Evolutionary conservation across 2,329 filamentous ascomycete species (phyloP), one percentile per base, ranked within the genome.

Genomic region (Paraphoma chrysanthemicola): DNA sequence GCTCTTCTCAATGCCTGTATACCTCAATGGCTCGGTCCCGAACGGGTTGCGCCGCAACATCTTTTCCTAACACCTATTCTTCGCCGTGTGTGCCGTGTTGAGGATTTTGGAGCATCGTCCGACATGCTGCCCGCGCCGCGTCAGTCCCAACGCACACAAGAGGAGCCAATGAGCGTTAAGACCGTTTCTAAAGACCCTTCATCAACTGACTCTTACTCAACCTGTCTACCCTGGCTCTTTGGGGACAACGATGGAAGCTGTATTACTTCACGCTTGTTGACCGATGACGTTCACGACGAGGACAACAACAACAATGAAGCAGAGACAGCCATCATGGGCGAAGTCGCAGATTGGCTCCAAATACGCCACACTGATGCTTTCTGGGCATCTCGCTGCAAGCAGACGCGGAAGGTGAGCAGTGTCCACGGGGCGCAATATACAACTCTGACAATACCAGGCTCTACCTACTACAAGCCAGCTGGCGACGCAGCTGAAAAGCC

Each of bases 311-410:
- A 42, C 8, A n/a, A 14, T 42, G 38, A 59, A 53, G 48, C 47
- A 18, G 56, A 70, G 17, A 53, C 60, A 12, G 43, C 33, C 1
- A 45, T 66, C 10, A 59, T 67, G 48, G 53, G 49, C 8, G 62
- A 69, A 46, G 56, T 71, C 1, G 59, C 56, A 16, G 60, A 69
- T 5, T 70, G 60, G 60, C 33, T 67, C 5, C 48, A 66, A 23
- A 50, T 62, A 2, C 50, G 54, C 31, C 54, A 63, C 16, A 52
- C 54, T 14, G 60, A 68, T 30, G 53, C 56, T 2, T 62, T 62
- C 36, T 64, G 64, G 64, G 51, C 28, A 16, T 28, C 51, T 7
- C 56, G 48, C 18, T 41, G 39, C 43, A 51, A 50, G n/a, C 52
- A 53, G 36, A 38, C 36, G 44, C 41, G 31, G 36, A 53, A 48